A percentile compares a stretch with the other conserved stretches of the same genome.
These are phyloP conservation scores for Candida orba DNA, from an alignment of 805 yeast genomes.

Conservation along the genomic window DNA sequence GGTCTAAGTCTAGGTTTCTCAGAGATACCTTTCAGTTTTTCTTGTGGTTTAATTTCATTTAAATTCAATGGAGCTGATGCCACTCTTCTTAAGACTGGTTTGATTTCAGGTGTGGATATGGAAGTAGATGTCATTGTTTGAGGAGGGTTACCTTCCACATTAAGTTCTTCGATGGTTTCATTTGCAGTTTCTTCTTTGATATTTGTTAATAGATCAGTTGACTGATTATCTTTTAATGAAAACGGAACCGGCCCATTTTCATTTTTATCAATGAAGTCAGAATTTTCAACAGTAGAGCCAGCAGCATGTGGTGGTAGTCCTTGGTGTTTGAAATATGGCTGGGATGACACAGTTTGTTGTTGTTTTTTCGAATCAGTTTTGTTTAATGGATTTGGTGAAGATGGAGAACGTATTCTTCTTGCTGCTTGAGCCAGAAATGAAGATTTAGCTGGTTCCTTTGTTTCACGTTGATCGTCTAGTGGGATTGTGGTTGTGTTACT, in stretches of 20 bases:
- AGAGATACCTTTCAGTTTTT: constrained; percentile 12
- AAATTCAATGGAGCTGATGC: constrained; percentile 78
- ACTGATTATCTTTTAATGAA: constrained; percentile 22
- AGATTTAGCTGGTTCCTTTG: constrained; percentile 5
- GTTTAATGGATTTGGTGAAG: constrained; percentile 24
- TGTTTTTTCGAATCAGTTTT: constrained; percentile 1
- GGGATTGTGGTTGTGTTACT: not conserved
- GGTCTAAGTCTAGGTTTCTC: constrained; percentile 23
- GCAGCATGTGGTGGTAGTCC: constrained; percentile 51
- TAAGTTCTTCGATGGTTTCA: not conserved
- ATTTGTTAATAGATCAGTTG: constrained; percentile 18
- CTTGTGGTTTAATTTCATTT: constrained; percentile 13
- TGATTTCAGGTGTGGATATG: not conserved
- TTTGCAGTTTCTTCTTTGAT: constrained; percentile 26
- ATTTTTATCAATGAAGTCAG: constrained; percentile 5
- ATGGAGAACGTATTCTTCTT: constrained; percentile 29
- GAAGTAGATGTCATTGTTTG: not conserved
- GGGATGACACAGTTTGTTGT: constrained; percentile 22
- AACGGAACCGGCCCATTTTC: constrained; percentile 27
- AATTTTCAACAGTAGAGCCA: constrained; percentile 9
- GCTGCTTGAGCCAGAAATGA: constrained; percentile 13
- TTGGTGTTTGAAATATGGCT: constrained; percentile 50
- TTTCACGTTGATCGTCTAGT: constrained; percentile 4
- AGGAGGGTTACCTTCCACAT: not conserved
- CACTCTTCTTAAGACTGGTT: constrained; percentile 53